These are phyloP conservation scores for Microglena sp. DNA, from an alignment of 139 green algal species.

Conservation along the genomic window DNA sequence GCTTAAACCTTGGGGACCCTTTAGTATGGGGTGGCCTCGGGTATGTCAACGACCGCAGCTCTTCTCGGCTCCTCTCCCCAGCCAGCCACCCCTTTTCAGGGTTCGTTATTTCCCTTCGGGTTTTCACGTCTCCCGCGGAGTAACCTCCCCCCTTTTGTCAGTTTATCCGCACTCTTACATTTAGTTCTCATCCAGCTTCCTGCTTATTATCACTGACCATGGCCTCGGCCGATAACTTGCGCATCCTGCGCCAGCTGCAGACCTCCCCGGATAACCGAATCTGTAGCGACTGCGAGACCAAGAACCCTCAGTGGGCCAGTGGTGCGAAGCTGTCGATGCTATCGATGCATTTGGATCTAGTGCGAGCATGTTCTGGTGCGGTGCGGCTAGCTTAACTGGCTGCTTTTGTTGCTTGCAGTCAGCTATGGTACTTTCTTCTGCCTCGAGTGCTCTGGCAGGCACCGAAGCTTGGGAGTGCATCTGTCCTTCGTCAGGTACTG, in stretches of 20 bases:
- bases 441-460: constrained; percentile 91
- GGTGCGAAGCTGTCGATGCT: constrained; percentile 43
- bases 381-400: background rate
- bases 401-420: constrained; percentile 79
- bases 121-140: too few species aligned
- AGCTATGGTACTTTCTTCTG: constrained; percentile 98
- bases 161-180: too few species aligned
- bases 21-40: too few species aligned
- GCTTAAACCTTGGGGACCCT: too few species aligned
- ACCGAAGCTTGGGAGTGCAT: constrained; percentile 93
- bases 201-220: too few species aligned
- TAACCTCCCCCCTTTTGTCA: too few species aligned
- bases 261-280: constrained; percentile 74
- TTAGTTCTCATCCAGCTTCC: too few species aligned
- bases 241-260: constrained; percentile 75
- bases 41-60: too few species aligned
- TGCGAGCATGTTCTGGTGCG: background rate
- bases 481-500: constrained; percentile 91
- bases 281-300: constrained; percentile 89
- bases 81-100: too few species aligned
- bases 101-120: too few species aligned
- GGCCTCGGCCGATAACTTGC: constrained; percentile 68
- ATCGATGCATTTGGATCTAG: background rate
- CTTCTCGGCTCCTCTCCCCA: too few species aligned
- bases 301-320: constrained; percentile 93